phyloP scores from a whole-genome alignment of 805 yeast species.

The Lachancea meyersii region DNA sequence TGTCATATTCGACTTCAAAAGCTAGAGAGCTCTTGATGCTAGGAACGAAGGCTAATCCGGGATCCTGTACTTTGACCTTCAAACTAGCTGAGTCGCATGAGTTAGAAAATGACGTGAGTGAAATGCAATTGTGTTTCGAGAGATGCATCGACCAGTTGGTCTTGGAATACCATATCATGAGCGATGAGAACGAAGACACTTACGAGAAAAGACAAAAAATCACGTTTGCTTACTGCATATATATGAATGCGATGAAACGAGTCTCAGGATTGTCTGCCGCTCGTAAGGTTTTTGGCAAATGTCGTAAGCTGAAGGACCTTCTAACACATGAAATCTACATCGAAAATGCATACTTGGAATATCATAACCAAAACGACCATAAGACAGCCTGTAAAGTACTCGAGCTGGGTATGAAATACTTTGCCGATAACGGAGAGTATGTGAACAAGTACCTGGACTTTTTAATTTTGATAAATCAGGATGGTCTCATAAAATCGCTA shows the following conservation, averaged over 20 bases:
- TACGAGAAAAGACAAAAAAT: constrained; percentile 29
- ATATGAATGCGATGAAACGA: constrained; percentile 68
- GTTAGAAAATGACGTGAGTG: constrained; percentile 43
- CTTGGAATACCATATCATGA: constrained; percentile 31
- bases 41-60: constrained; percentile 61
- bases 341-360: constrained; percentile 79
- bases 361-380: constrained; percentile 52
- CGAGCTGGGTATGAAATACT: constrained; percentile 65
- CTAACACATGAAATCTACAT: constrained; percentile 72
- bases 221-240: constrained; percentile 61
- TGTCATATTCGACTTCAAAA: constrained; percentile 13
- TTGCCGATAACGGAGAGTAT: constrained; percentile 51
- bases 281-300: constrained; percentile 60
- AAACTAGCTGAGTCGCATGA: constrained; percentile 69
- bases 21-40: constrained; percentile 38
- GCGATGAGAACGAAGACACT: constrained; percentile 17
- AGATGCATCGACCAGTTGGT: constrained; percentile 44
- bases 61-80: constrained; percentile 59
- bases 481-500: constrained; percentile 67
- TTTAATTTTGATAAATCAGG: constrained; percentile 61
- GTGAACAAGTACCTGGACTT: constrained; percentile 66
- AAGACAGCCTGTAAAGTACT: constrained; percentile 70
- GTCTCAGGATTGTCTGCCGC: constrained; percentile 64
- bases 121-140: constrained; percentile 46
- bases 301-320: constrained; percentile 50